phyloP scores from a whole-genome alignment of 306 rosid genomes.

The Trichosanthes cucumerina region DNA sequence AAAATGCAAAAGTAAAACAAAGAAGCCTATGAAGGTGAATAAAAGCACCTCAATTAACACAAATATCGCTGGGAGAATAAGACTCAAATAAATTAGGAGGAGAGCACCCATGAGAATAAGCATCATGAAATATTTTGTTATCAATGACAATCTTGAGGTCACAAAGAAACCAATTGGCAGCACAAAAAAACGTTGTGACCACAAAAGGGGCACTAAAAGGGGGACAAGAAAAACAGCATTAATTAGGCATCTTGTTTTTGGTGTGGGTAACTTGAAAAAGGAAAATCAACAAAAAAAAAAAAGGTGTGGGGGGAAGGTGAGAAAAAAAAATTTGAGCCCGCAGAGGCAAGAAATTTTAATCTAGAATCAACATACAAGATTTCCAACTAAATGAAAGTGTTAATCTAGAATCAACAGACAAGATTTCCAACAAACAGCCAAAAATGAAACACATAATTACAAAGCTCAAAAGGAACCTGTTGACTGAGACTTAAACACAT shows the following conservation, averaged over 20 bases:
- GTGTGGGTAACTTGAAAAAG: background rate
- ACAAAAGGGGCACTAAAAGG: background rate
- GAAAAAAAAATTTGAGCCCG: background rate
- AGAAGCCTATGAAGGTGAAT: background rate
- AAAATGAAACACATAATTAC: background rate
- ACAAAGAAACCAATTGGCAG: background rate
- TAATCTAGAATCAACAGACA: background rate
- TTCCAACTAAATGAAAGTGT: background rate
- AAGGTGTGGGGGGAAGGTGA: no score
- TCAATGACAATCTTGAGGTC: background rate
- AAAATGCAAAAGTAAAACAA: background rate
- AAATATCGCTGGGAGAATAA: background rate
- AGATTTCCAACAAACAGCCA: background rate
- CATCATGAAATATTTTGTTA: background rate
- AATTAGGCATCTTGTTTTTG: background rate
- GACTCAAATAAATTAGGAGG: no score
- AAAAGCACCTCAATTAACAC: background rate
- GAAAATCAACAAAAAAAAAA: background rate
- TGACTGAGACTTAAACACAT: background rate
- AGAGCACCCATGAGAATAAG: background rate
- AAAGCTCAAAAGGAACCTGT: background rate
- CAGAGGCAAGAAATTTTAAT: background rate
- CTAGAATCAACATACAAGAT: background rate
- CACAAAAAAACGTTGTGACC: background rate
- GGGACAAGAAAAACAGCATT: background rate